Base-by-base conservation (phyloP, 495 filamentous ascomycete genomes). In the Penicillium nucicola region DNA sequence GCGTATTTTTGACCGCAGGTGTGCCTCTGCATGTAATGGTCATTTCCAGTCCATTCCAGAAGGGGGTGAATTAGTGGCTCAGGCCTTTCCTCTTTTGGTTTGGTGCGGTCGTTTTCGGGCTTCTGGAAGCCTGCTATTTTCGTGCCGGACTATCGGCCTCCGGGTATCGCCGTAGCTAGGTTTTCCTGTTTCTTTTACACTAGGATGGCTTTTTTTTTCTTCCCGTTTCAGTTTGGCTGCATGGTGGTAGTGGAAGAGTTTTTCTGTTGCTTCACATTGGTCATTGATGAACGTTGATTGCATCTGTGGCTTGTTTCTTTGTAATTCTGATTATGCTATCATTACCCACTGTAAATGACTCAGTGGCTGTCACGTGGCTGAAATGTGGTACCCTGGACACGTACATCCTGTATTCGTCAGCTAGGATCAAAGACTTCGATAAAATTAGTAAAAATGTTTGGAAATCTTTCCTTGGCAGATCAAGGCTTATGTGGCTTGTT, bases 41-140 rank as follows among this genome's bases (percentile, higher is more conserved):
- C 39, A 48, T 40, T 48, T 48, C 46, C 40, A 30, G 46, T 33
- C 18, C 5, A 12, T 48, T 48, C 46, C 7, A 48, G 46, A 48
- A 41, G 36, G 13, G 7, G 25, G 7, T 28, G 25, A 17, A 17
- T 33, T 40, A 11, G 46, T 48, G 46, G 46, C 46, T 48, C 33
- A n/a, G 17, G 15, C 36, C 39, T 48, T 28, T n/a, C 4, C 46
- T 25, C 33, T 0, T 19, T 31, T 0, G 4, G 40, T 40, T 23
- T 14, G 18, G 46, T 30, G 46, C 14, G 7, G 36, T 15, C 13
- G 28, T 33, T 48, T 23, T 20, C n/a, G 14, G 30, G 31, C n/a
- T 48, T 48, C 46, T 48, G 46, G 46, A 48, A 48, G 36, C 37
- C 31, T 48, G 39, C 46, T 48, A 48, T 48, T 48, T 48, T 48